Evolutionary conservation across 768 basidiomycete species (phyloP).

Genomic region (Piloderma croceum): DNA sequence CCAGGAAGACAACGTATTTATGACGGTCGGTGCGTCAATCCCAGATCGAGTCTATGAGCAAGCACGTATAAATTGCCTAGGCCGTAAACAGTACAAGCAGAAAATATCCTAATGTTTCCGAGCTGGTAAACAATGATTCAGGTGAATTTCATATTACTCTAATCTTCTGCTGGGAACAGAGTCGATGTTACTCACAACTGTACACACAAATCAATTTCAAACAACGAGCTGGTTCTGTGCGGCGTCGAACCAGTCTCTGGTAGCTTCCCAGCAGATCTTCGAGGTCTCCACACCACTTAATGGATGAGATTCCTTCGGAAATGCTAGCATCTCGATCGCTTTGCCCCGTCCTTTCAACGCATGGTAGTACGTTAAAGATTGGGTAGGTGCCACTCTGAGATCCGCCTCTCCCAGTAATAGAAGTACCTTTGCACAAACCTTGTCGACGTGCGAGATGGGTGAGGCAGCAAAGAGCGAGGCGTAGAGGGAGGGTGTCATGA

Average conservation of each 20-base stretch:
- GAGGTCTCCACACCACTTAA: constrained; percentile 61
- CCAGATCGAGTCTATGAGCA: too few relatives aligned
- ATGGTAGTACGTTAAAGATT: constrained; percentile 62
- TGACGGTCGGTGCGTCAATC: too few relatives aligned
- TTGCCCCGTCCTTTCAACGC: constrained; percentile 44
- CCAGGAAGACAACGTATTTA: too few relatives aligned
- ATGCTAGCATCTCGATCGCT: constrained; percentile 53
- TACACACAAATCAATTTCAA: too few relatives aligned
- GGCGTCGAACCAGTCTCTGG: constrained; percentile 44
- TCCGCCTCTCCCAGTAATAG: constrained; percentile 58
- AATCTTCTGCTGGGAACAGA: too few relatives aligned
- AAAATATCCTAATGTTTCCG: too few relatives aligned
- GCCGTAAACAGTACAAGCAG: too few relatives aligned
- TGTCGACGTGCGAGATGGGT: constrained; percentile 50
- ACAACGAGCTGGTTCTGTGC: too few relatives aligned
- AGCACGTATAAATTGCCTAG: too few relatives aligned
- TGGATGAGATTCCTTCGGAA: constrained; percentile 58
- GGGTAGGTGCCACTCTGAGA: constrained; percentile 55
- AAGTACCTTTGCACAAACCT: constrained; percentile 48
- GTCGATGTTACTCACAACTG: too few relatives aligned
- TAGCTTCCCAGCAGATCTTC: constrained; percentile 46
- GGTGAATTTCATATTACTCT: too few relatives aligned
- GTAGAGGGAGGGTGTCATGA: neutral
- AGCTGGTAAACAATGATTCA: too few relatives aligned
- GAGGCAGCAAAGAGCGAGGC: constrained; percentile 29